These are phyloP conservation scores for Entomortierella chlamydospora DNA, from an alignment of 192 early-diverging fungal genomes.

Conservation along the genomic window DNA sequence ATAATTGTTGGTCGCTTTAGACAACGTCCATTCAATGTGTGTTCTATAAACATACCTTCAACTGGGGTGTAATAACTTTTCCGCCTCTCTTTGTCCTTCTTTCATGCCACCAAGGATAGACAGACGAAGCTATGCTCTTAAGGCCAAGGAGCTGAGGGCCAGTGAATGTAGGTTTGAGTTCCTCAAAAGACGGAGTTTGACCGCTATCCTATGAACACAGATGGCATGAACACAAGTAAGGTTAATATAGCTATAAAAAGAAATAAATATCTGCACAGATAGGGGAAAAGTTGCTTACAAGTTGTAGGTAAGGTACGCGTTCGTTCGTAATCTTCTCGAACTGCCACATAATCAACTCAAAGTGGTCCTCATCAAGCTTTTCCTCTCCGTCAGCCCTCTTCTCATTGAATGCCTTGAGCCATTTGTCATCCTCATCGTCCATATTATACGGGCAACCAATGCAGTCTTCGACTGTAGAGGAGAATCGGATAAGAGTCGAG, in stretches of 20 bases:
- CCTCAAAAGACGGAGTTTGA: slow-evolving; percentile 52
- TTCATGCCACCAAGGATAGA: slow-evolving; percentile 53
- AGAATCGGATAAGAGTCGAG: slow-evolving; percentile 85
- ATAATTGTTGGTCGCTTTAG: not conserved
- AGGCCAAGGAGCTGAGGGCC: slow-evolving; percentile 48
- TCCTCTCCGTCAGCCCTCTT: slow-evolving; percentile 40
- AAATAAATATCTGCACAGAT: too few species aligned
- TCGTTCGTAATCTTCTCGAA: slow-evolving; percentile 81
- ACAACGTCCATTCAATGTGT: too few species aligned
- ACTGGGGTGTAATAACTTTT: slow-evolving; percentile 65
- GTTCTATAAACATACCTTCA: slow-evolving; percentile 55
- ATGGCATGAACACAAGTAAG: too few species aligned
- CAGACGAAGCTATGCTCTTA: slow-evolving; percentile 17
- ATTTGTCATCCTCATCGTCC: slow-evolving; percentile 87
- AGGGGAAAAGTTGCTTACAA: too few species aligned
- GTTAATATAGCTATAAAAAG: too few species aligned
- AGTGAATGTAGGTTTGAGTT: slow-evolving; percentile 54
- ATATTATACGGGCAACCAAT: slow-evolving; percentile 90
- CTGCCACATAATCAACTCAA: slow-evolving; percentile 84
- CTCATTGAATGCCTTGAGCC: slow-evolving; percentile 65
- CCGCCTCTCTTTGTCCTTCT: slow-evolving; percentile 47
- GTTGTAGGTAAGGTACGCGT: slow-evolving; percentile 54
- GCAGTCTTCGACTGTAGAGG: slow-evolving; percentile 87
- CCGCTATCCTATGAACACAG: slow-evolving; percentile 35
- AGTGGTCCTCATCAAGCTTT: slow-evolving; percentile 73